Base-by-base conservation (phyloP, 371 early-diverging fungal species). In the Aphelidium insulamus region DNA sequence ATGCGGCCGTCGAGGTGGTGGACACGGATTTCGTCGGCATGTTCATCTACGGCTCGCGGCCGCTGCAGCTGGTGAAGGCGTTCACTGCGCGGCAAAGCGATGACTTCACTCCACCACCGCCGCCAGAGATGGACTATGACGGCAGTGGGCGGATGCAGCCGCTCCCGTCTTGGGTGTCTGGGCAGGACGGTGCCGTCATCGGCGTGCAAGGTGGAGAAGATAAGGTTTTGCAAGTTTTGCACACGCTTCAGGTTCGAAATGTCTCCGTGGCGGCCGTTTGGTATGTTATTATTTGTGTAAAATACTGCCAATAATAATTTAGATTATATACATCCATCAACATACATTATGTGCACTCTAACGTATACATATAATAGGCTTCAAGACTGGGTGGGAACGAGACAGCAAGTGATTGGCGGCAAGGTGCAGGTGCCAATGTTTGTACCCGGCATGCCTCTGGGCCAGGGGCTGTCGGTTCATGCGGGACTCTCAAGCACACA, bases 181-280 rank as follows among this genome's bases (percentile, higher is more conserved):
- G n/a, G 12, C 26, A 33, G n/a, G 26, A 33, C 10, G 34, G 34
- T 5, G 34, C 34, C 20, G 30, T 33, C 6, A n/a, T 30, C 32
- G 34, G 34, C 15, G n/a, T 33, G 6, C 34, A 33, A 33, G 34
- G 34, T 6, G 34, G 34, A 7, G 7, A 30, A 25, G 34, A 26
- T 25, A 33, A 30, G 30, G 34, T 33, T 5, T 25, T 6, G 11
- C 9, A 30, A 7, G 26, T 33, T 6, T 9, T 33, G 9, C 9
- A 33, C 7, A 6, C 21, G 19, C 30, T 18, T 8, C 10, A 33
- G 34, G 28, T 10, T 8, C 10, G n/a, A 5, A n/a, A 21, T 20
- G 34, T 33, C 30, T 14, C 21, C 15, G 10, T 33, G 16, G 34
- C 34, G 5, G 6, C 26, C 5, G 34, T 33, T n/a, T 33, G 26